Conservation (phyloP, 2,329 filamentous ascomycete genomes). For the Ophiosphaerella korrae region DNA sequence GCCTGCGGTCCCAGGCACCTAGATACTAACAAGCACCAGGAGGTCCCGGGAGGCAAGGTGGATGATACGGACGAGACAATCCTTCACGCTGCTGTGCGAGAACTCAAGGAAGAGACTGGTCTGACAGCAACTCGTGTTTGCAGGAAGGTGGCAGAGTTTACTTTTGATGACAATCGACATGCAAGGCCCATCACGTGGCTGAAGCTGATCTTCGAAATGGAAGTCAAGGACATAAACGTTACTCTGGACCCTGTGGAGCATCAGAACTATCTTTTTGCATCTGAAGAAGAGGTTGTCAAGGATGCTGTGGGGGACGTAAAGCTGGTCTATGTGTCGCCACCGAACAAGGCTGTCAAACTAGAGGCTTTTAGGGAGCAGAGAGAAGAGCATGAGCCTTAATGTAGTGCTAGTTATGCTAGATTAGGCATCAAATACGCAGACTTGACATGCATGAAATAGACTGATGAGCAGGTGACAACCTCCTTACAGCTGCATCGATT, state of each 20-base stretch:
- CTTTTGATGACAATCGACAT: slow-evolving; percentile 23
- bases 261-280: slow-evolving; percentile 47
- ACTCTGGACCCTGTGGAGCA: slow-evolving; percentile 51
- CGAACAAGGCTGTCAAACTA: slow-evolving; percentile 42
- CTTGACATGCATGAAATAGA: no score
- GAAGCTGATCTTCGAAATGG: slow-evolving; percentile 45
- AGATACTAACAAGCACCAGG: slow-evolving; percentile 41
- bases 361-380: slow-evolving; percentile 38
- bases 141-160: slow-evolving; percentile 48
- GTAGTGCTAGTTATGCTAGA: no score
- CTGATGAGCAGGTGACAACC: no score
- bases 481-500: background rate
- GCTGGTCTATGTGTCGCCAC: slow-evolving; percentile 38
- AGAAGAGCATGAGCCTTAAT: background rate
- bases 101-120: slow-evolving; percentile 59
- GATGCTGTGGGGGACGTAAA: slow-evolving; percentile 31
- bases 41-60: slow-evolving; percentile 58
- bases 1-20: background rate
- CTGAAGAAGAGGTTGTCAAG: slow-evolving; percentile 46
- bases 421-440: no score
- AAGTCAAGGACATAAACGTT: slow-evolving; percentile 34
- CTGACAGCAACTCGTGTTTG: slow-evolving; percentile 52
- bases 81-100: slow-evolving; percentile 55
- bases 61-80: slow-evolving; percentile 55
- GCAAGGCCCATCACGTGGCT: slow-evolving; percentile 34